phyloP scores from a whole-genome alignment of 805 yeast species.

The Nakazawaea anatomiae region DNA sequence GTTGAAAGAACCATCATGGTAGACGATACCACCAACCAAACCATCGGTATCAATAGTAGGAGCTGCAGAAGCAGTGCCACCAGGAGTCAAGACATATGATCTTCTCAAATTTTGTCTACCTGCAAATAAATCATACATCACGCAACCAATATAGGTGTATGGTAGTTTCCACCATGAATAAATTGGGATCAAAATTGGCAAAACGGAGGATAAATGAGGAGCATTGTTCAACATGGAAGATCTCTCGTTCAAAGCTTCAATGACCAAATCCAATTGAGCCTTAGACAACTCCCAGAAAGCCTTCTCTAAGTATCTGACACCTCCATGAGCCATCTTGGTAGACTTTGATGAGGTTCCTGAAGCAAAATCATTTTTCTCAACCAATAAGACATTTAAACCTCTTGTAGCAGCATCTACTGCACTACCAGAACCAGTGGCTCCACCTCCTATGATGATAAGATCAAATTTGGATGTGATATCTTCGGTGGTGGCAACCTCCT shows the following conservation, averaged over 20 bases:
- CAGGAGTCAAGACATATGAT: slow-evolving; percentile 65
- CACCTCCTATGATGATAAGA: slow-evolving; percentile 89
- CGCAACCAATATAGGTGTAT: slow-evolving; percentile 86
- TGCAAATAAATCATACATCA: slow-evolving; percentile 88
- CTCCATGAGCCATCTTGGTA: slow-evolving; percentile 97
- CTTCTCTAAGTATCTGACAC: slow-evolving; percentile 91
- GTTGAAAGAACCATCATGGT: slow-evolving; percentile 93
- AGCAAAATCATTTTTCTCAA: slow-evolving; percentile 87
- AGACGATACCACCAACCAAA: slow-evolving; percentile 85
- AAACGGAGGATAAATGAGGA: slow-evolving; percentile 79
- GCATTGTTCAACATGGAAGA: slow-evolving; percentile 84
- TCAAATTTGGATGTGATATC: slow-evolving; percentile 55
- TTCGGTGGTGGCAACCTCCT: slow-evolving; percentile 9
- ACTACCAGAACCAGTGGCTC: slow-evolving; percentile 92
- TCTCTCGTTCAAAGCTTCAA: slow-evolving; percentile 85
- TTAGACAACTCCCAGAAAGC: slow-evolving; percentile 90
- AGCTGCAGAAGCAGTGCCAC: slow-evolving; percentile 64
- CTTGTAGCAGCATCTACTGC: slow-evolving; percentile 89
- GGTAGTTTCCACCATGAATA: slow-evolving; percentile 96
- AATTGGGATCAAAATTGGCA: slow-evolving; percentile 95
- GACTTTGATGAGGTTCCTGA: slow-evolving; percentile 91
- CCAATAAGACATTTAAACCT: slow-evolving; percentile 81
- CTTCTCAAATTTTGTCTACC: slow-evolving; percentile 80
- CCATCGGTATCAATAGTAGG: slow-evolving; percentile 79
- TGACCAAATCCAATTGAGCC: slow-evolving; percentile 82